These are phyloP conservation scores for Penicillium sp. DNA, from an alignment of 2,329 filamentous ascomycete species.

Conservation along the genomic window DNA sequence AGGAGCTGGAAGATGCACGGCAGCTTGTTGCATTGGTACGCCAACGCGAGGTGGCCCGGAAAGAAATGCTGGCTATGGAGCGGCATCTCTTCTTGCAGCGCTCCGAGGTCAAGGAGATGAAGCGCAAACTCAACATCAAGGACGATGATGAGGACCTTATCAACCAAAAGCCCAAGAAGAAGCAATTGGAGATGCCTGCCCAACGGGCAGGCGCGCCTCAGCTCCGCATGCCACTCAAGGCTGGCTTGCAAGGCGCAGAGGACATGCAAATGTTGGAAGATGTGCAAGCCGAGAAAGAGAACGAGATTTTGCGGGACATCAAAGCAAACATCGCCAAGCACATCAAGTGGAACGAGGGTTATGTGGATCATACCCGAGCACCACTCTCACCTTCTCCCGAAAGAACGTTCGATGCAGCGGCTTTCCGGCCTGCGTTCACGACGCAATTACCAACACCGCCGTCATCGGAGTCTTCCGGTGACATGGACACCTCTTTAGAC, in stretches of 20 bases:
- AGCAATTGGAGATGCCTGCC: constrained; percentile 55
- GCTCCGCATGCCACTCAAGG: constrained; percentile 62
- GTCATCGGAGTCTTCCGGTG: constrained; percentile 45
- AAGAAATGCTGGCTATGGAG: constrained; percentile 69
- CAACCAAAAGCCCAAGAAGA: constrained; percentile 80
- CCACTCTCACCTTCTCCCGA: constrained; percentile 75
- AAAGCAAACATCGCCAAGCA: constrained; percentile 84
- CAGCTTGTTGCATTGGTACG: constrained; percentile 71
- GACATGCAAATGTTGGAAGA: constrained; percentile 74
- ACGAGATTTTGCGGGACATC: constrained; percentile 72
- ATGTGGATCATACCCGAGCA: constrained; percentile 78
- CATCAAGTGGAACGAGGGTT: constrained; percentile 83
- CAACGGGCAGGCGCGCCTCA: constrained; percentile 59
- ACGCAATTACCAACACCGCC: constrained; percentile 56
- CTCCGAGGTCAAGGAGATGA: constrained; percentile 75
- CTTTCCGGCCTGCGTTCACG: constrained; percentile 63
- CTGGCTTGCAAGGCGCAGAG: constrained; percentile 68
- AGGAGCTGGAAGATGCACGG: constrained; percentile 83
- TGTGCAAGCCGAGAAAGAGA: constrained; percentile 72
- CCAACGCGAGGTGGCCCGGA: constrained; percentile 72
- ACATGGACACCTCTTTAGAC: constrained; percentile 37
- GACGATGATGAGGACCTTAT: constrained; percentile 89
- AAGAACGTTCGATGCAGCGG: constrained; percentile 50
- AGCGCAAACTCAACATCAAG: constrained; percentile 82
- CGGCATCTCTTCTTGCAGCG: constrained; percentile 77